phyloP scores from a whole-genome alignment of 768 basidiomycete species.

The Lenzites betulinus region DNA sequence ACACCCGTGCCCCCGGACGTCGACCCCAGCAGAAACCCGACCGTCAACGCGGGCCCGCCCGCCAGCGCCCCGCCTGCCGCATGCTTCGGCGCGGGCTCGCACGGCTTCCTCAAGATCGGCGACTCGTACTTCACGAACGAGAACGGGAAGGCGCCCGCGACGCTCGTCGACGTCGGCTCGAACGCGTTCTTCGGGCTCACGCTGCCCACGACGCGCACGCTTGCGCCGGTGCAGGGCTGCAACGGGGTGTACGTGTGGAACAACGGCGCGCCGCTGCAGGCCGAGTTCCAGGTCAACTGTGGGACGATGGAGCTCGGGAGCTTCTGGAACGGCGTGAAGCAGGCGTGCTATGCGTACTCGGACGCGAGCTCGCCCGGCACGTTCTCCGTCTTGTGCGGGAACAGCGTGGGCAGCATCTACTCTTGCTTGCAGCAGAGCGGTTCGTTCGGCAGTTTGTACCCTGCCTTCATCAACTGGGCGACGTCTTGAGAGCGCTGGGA shows the following conservation, averaged over 20 bases:
- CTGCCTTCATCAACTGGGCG: constrained; percentile 7
- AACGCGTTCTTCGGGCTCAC: constrained; percentile 14
- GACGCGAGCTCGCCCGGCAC: too few species aligned
- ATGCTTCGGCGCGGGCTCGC: constrained; percentile 7
- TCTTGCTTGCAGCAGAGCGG: constrained; percentile 6
- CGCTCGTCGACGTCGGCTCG: constrained; percentile 5
- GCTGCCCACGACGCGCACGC: not conserved
- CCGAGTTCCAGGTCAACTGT: constrained; percentile 13
- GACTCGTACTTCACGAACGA: not conserved
- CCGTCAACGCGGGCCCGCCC: not conserved
- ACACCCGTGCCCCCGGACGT: not conserved
- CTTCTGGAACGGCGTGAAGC: constrained; percentile 13
- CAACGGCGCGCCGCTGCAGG: not conserved
- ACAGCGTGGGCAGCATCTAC: constrained; percentile 5
- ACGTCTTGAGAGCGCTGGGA: too few species aligned
- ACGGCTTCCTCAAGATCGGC: constrained; percentile 5
- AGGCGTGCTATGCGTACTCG: constrained; percentile 1
- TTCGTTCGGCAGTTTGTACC: not conserved
- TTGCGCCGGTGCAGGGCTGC: not conserved
- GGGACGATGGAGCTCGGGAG: not conserved
- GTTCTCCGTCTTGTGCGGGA: not conserved
- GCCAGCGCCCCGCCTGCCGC: not conserved
- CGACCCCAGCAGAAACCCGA: not conserved
- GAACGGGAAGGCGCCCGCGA: not conserved
- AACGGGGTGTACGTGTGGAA: constrained; percentile 2